phyloP scores from a whole-genome alignment of 1,139 yeast genomes.

The Saccharomyces pastorianus region DNA sequence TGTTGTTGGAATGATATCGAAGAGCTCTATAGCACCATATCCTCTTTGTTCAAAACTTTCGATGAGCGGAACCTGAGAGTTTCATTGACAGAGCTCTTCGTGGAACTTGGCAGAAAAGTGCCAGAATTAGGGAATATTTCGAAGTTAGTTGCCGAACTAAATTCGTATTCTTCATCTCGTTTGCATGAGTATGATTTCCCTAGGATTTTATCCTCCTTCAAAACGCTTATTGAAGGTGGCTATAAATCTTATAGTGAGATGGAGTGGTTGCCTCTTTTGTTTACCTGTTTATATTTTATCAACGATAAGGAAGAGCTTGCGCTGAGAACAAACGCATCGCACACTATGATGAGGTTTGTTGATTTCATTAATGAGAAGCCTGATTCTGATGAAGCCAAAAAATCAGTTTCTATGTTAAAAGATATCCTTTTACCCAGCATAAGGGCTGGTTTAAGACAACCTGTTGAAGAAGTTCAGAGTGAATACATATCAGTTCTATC shows the following conservation, averaged over 20 bases:
- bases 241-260: constrained; percentile 39
- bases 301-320: constrained; percentile 77
- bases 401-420: constrained; percentile 42
- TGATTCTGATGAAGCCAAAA: constrained; percentile 33
- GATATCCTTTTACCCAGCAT: constrained; percentile 57
- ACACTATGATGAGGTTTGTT: constrained; percentile 54
- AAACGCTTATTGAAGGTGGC: constrained; percentile 49
- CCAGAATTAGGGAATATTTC: constrained; percentile 41
- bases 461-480: constrained; percentile 54
- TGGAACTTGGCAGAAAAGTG: constrained; percentile 50
- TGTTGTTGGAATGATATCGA: constrained; percentile 47
- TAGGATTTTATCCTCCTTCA: constrained; percentile 60
- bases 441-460: constrained; percentile 58
- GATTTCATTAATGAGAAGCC: constrained; percentile 44
- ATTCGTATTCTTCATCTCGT: constrained; percentile 56
- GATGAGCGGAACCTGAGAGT: constrained; percentile 54
- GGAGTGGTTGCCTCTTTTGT: constrained; percentile 78
- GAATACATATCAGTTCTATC: constrained; percentile 65
- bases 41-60: constrained; percentile 53
- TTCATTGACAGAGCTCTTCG: constrained; percentile 52
- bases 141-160: constrained; percentile 50
- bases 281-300: constrained; percentile 60
- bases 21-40: constrained; percentile 46
- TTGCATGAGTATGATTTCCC: constrained; percentile 77
- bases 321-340: constrained; percentile 70